phyloP scores from a whole-genome alignment of 73 alveolate genomes.

The Breviolum minutum region DNA sequence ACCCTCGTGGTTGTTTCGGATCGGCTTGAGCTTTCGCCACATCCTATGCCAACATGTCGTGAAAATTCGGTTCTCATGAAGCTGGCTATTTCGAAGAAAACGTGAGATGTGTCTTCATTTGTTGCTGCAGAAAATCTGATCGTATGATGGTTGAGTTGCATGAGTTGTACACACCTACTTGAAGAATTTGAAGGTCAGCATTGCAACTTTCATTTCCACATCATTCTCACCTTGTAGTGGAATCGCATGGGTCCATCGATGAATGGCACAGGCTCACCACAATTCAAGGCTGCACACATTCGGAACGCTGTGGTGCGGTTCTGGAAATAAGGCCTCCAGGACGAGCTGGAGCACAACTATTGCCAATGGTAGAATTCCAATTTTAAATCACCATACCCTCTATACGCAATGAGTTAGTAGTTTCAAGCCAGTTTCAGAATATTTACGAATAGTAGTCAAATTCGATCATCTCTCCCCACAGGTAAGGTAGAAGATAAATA shows the following conservation, averaged over 20 bases:
- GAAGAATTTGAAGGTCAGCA: too few relatives aligned
- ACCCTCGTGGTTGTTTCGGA: constrained; percentile 49
- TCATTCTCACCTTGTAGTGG: constrained; percentile 38
- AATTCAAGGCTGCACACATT: constrained; percentile 50
- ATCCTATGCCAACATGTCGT: neutral
- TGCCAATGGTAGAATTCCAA: neutral
- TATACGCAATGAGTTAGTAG: neutral
- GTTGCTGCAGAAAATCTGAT: too few relatives aligned
- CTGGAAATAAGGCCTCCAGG: constrained; percentile 27
- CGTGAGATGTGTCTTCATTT: too few relatives aligned
- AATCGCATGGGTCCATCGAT: constrained; percentile 73
- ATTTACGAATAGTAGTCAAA: too few relatives aligned
- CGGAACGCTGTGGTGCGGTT: constrained; percentile 76
- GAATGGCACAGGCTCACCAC: constrained; percentile 78
- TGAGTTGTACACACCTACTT: too few relatives aligned
- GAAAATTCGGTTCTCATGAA: too few relatives aligned
- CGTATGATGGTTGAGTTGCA: too few relatives aligned
- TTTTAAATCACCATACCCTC: neutral
- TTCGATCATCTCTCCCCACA: too few relatives aligned
- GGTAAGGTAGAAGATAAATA: too few relatives aligned
- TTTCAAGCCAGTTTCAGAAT: neutral
- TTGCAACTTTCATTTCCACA: neutral
- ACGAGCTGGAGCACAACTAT: neutral
- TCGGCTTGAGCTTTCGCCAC: constrained; percentile 69
- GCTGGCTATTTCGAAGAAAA: too few relatives aligned